Percentiles rank a stretch among this genome's conserved stretches.
Evolutionary conservation across 805 yeast species (phyloP).

Genomic region (Ogataea salicorniae): DNA sequence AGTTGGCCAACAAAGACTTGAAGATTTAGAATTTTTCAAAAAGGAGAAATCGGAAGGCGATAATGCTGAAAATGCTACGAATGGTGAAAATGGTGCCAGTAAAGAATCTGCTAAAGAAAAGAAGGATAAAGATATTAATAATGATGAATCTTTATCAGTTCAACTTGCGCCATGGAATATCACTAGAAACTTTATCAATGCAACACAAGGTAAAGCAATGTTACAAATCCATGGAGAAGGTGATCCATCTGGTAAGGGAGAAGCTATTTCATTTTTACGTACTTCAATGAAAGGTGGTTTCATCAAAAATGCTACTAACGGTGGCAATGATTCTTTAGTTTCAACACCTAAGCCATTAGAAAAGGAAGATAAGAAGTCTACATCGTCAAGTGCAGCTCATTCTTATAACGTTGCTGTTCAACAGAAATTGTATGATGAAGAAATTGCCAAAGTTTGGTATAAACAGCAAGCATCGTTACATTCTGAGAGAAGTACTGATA

Average conservation of each 20-base stretch:
- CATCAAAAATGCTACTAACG: conserved; percentile 21
- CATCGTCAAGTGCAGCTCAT: conserved; percentile 48
- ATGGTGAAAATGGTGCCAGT: conserved; percentile 3
- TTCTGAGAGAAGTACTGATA: conserved; percentile 22
- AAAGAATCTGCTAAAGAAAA: conserved; percentile 9
- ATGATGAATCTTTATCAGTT: conserved; percentile 65
- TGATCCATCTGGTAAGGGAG: conserved; percentile 88
- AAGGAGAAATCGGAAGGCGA: conserved; percentile 32
- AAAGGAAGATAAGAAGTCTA: conserved; percentile 34
- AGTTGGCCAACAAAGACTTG: conserved; percentile 82
- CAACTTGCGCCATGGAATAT: conserved; percentile 92
- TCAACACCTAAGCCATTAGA: conserved; percentile 17
- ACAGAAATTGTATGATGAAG: conserved; percentile 88
- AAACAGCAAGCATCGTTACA: conserved; percentile 64
- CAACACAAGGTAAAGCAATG: conserved; percentile 97
- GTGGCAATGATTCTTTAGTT: conserved; percentile 11
- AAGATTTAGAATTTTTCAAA: conserved; percentile 64
- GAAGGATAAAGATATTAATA: conserved; percentile 28
- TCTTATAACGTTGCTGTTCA: conserved; percentile 78
- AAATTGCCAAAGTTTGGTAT: conserved; percentile 85
- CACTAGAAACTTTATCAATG: conserved; percentile 84
- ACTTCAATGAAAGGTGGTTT: conserved; percentile 97
- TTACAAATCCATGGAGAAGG: conserved; percentile 91
- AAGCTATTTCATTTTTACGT: conserved; percentile 80
- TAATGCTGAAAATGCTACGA: background rate